These are phyloP conservation scores for Trametes hirsuta DNA, from an alignment of 1,284 basidiomycete genomes.

Conservation along the genomic window DNA sequence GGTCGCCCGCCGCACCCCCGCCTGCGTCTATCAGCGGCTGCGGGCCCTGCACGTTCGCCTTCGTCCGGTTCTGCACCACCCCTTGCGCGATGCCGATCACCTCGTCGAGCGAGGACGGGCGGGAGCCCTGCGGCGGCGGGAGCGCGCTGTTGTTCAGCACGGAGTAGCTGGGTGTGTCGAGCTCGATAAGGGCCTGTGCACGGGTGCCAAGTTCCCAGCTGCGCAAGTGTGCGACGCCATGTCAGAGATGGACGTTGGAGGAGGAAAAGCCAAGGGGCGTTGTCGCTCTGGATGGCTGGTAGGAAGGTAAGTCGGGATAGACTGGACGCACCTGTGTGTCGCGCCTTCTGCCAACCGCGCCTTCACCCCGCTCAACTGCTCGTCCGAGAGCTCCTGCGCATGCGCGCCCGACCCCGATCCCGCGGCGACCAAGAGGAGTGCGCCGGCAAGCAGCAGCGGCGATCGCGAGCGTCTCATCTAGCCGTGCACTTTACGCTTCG, in stretches of 20 bases:
- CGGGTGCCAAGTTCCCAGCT: slow-evolving; percentile 88
- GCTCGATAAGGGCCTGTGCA: slow-evolving; percentile 72
- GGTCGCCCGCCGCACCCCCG: slow-evolving; percentile 76
- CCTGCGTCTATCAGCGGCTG: slow-evolving; percentile 53
- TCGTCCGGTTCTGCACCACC: slow-evolving; percentile 51
- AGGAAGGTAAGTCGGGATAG: no score
- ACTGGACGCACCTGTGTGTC: slow-evolving; percentile 46
- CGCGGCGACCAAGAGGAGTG: slow-evolving; percentile 5
- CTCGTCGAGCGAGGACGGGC: slow-evolving; percentile 47
- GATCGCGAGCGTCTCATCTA: neutral
- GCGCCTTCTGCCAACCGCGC: slow-evolving; percentile 50
- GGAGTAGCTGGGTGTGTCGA: slow-evolving; percentile 63
- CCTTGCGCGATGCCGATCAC: slow-evolving; percentile 61
- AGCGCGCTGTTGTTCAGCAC: slow-evolving; percentile 53
- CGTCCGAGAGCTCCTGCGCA: slow-evolving; percentile 37
- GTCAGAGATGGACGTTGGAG: no score
- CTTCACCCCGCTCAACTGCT: slow-evolving; percentile 42
- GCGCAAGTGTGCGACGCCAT: neutral
- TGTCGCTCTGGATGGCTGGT: no score
- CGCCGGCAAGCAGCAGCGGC: slow-evolving; percentile 1
- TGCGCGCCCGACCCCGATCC: neutral
- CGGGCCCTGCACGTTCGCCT: slow-evolving; percentile 46
- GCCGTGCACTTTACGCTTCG: no score
- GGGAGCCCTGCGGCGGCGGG: slow-evolving; percentile 43
- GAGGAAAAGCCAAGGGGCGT: no score